Base-by-base conservation (phyloP, 805 yeast genomes). In the Hanseniaspora lachancei region DNA sequence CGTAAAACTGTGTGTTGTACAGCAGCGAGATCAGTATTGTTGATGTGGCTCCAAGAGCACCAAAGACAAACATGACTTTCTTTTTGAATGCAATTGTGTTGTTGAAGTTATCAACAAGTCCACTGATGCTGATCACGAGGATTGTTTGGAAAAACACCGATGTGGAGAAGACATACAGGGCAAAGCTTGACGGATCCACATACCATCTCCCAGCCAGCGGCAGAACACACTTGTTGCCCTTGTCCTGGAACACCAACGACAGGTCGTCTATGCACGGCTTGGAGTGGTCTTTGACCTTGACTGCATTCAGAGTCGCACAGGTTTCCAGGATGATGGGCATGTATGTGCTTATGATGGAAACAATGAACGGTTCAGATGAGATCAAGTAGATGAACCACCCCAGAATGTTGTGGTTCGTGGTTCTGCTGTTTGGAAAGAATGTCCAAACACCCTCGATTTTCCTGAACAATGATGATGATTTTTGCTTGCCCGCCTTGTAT, bases 331-430 rank as follows among this genome's bases (percentile, higher is more conserved):
- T 66, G 18, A 86, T 67, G 0, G 93, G 93, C 6, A 85, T 82
- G 64, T 83, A 86, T 0, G 91, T 84, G 0, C 89, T 83, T 6
- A 86, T 83, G 2, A 84, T 89, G 41, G 86, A 80, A 8, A 85
- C 93, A 4, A 84, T 76, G 63, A 84, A 86, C 0, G 93, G 93
- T 65, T 85, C 95, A 21, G 86, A 79, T 0, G 89, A 89, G 76
- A 85, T 81, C 2, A 82, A 72, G 60, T 80, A 82, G 7, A 81
- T 70, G 63, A 80, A 80, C 89, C 89, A 79, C 4, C 89, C 91
- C 38, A 72, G 60, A 2, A 82, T 72, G 38, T 67, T 62, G 32
- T 66, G 62, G 5, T 75, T 67, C 0, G 78, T 72, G 44, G 58
- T 58, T 1, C 62, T 63, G 29, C 62, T 57, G 12, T 44, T 38